These are phyloP conservation scores for Thymus quinquecostatus DNA, from an alignment of 257 asterid species.

Conservation along the genomic window DNA sequence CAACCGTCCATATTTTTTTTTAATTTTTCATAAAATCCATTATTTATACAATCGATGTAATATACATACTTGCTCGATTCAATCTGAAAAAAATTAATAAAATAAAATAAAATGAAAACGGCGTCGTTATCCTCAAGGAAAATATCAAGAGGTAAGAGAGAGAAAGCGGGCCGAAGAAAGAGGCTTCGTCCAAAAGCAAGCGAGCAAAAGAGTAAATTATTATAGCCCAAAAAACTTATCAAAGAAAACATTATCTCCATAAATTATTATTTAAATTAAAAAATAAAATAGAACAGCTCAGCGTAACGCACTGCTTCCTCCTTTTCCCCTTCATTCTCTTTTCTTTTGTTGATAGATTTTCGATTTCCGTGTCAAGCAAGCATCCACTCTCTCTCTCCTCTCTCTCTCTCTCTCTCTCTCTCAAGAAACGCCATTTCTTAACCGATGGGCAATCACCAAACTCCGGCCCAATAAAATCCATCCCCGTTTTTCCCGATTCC, in stretches of 20 bases:
- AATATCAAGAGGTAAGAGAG: not conserved
- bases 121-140: constrained; percentile 46
- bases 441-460: constrained; percentile 60
- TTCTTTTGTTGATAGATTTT: constrained; percentile 40
- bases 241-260: not conserved
- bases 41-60: too few relatives aligned
- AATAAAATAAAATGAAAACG: not conserved
- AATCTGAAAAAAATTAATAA: too few relatives aligned
- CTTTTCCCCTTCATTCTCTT: constrained; percentile 19
- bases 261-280: not conserved
- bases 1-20: too few relatives aligned
- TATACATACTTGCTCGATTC: too few relatives aligned
- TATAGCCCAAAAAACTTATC: constrained; percentile 19
- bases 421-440: constrained; percentile 33
- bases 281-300: constrained; percentile 41
- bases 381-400: constrained; percentile 44
- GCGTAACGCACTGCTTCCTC: constrained; percentile 33
- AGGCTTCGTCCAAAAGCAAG: constrained; percentile 47
- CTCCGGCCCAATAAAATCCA: constrained; percentile 34
- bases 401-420: not conserved
- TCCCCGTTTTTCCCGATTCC: constrained; percentile 17
- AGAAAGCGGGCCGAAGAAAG: not conserved
- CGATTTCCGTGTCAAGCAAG: constrained; percentile 99
- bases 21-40: too few relatives aligned
- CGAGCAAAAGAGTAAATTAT: constrained; percentile 32